phyloP scores from a whole-genome alignment of 2,329 filamentous ascomycete genomes.

The Pseudocercospora eumusae region DNA sequence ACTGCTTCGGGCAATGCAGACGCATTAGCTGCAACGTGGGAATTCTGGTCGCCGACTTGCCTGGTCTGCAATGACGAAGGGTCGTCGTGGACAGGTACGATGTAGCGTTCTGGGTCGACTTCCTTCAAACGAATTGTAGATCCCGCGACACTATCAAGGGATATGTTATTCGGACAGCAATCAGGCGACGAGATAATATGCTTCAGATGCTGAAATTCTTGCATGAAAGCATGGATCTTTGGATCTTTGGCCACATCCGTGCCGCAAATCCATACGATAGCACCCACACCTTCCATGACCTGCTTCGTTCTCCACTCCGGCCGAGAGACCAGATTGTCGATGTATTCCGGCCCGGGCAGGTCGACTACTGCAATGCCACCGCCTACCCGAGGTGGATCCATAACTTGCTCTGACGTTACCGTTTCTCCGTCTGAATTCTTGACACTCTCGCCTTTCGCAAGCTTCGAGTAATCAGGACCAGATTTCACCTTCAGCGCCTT shows the following conservation, averaged over 20 bases:
- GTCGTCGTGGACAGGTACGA: slow-evolving; percentile 65
- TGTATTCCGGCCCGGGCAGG: slow-evolving; percentile 68
- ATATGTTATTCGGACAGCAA: slow-evolving; percentile 71
- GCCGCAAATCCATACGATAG: slow-evolving; percentile 81
- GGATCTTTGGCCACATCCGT: slow-evolving; percentile 64
- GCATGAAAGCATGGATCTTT: slow-evolving; percentile 69
- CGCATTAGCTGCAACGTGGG: slow-evolving; percentile 1
- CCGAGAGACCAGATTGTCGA: slow-evolving; percentile 68
- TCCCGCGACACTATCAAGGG: slow-evolving; percentile 65
- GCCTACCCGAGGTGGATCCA: slow-evolving; percentile 67
- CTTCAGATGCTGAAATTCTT: slow-evolving; percentile 59
- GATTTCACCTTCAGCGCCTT: slow-evolving; percentile 63
- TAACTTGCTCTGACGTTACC: slow-evolving; percentile 83
- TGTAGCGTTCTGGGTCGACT: slow-evolving; percentile 74
- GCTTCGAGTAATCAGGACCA: slow-evolving; percentile 58
- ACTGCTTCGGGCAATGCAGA: slow-evolving; percentile 31
- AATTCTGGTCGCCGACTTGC: not conserved
- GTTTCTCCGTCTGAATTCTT: slow-evolving; percentile 63
- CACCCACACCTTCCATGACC: slow-evolving; percentile 67
- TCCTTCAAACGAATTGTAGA: slow-evolving; percentile 69
- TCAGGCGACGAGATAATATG: slow-evolving; percentile 80
- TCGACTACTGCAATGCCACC: slow-evolving; percentile 79
- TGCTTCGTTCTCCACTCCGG: slow-evolving; percentile 69
- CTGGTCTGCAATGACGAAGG: not conserved
- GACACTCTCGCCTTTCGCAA: slow-evolving; percentile 67